phyloP scores from a whole-genome alignment of 129 eudicot genomes.

The Kitagawia praeruptora region DNA sequence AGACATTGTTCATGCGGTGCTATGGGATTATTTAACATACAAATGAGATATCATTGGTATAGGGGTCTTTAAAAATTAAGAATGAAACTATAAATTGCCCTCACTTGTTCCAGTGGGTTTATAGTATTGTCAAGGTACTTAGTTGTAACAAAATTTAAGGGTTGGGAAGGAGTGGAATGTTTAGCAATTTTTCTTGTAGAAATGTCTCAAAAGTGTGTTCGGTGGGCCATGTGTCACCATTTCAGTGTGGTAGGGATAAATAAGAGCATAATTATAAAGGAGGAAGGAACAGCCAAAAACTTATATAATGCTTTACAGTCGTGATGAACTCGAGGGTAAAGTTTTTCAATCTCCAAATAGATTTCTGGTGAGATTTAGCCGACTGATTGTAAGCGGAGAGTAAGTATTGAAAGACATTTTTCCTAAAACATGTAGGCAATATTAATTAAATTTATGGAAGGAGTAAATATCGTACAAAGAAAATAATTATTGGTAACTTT shows the following conservation, averaged over 20 bases:
- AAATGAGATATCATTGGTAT: not conserved
- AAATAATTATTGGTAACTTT: not conserved
- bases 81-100: not conserved
- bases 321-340: not conserved
- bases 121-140: not conserved
- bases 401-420: not conserved
- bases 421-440: not conserved
- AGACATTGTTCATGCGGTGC: not conserved
- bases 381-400: not conserved
- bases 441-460: not conserved
- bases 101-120: not conserved
- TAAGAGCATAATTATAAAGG: not conserved
- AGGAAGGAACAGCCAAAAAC: not conserved
- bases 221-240: not conserved
- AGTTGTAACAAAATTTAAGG: not conserved
- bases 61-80: not conserved
- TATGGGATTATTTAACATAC: not conserved
- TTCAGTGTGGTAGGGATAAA: not conserved
- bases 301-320: not conserved
- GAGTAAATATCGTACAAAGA: not conserved
- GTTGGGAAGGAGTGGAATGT: not conserved
- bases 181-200: not conserved
- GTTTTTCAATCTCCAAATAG: not conserved
- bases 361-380: not conserved
- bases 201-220: not conserved